Base-by-base conservation (phyloP, 148 eudicot species). In the Amaranthus hypochondriacus region DNA sequence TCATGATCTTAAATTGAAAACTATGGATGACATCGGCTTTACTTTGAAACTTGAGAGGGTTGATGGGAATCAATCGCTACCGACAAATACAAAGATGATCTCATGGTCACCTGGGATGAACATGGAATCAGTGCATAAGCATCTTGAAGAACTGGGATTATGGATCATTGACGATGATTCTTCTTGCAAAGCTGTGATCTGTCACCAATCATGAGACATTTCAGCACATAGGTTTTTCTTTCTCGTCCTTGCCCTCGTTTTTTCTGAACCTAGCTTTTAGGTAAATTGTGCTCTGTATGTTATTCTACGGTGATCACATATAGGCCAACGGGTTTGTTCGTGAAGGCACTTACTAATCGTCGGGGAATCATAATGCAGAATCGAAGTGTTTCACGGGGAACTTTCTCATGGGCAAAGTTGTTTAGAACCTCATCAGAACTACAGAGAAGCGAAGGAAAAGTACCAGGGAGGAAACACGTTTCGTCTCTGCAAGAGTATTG, bases 141-240 rank as follows among this genome's bases (percentile, higher is more conserved):
- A 63, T 44, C 93, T 95, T 62, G 80, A 74, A 73, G 76, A 76
- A 67, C 58, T 86, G 12, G 88, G 89, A 56, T 7, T 88, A 81
- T 95, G 98, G 98, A 73, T 80, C 54, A 81, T 95, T 39, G 96
- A 92, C 80, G 73, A 77, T 28, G 93, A 92, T 9, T 76, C 74
- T 56, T 87, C 96, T 18, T 95, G 98, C 78, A 87, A 69, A 57
- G 89, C 92, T 63, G 96, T 95, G 59, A 62, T 88, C 70, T 95
- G 98, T 81, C 89, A 92, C 73, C 80, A 56, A 48, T 87, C 89
- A 77, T 90, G 79, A 80, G 59, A 58, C 46, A 42, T 49, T 7
- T 10, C n/a, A 56, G 71, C 53, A 69, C 13, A 43, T 43, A 60
- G 5, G 9, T 50, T 18, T 74, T 49, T 70, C 15, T 61, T 52